phyloP scores from a whole-genome alignment of 805 yeast species.

The Ogataea minuta region DNA sequence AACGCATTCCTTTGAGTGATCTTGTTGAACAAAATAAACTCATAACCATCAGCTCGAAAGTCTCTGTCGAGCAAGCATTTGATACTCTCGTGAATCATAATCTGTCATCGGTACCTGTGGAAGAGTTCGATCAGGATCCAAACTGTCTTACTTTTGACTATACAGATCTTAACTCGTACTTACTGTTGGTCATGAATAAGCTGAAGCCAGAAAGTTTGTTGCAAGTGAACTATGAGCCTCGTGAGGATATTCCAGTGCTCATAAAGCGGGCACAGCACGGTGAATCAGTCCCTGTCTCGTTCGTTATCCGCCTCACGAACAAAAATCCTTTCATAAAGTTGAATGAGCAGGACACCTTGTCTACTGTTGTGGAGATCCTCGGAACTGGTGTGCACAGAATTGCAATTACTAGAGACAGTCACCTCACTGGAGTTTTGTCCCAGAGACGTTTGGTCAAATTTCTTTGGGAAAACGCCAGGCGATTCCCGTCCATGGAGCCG shows the following conservation, averaged over 20 bases:
- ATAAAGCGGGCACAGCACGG: slow-evolving; percentile 74
- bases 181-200: slow-evolving; percentile 80
- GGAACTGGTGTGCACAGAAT: slow-evolving; percentile 97
- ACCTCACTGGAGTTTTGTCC: slow-evolving; percentile 79
- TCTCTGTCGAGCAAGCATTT: slow-evolving; percentile 86
- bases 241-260: slow-evolving; percentile 40
- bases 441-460: slow-evolving; percentile 85
- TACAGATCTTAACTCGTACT: slow-evolving; percentile 83
- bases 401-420: slow-evolving; percentile 59
- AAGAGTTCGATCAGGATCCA: slow-evolving; percentile 50
- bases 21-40: slow-evolving; percentile 78
- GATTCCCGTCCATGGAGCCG: slow-evolving; percentile 78
- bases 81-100: slow-evolving; percentile 69
- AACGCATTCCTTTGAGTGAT: slow-evolving; percentile 65
- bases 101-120: slow-evolving; percentile 85
- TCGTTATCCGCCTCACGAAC: slow-evolving; percentile 79
- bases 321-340: slow-evolving; percentile 86
- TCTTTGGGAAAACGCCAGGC: slow-evolving; percentile 89
- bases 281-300: slow-evolving; percentile 86
- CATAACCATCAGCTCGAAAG: slow-evolving; percentile 60
- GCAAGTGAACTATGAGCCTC: slow-evolving; percentile 33
- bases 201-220: slow-evolving; percentile 40
- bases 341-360: slow-evolving; percentile 63
- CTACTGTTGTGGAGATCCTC: slow-evolving; percentile 76
- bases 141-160: slow-evolving; percentile 87